These are phyloP conservation scores for Baudoinia panamericana DNA, from an alignment of 495 filamentous ascomycete genomes.

Conservation along the genomic window DNA sequence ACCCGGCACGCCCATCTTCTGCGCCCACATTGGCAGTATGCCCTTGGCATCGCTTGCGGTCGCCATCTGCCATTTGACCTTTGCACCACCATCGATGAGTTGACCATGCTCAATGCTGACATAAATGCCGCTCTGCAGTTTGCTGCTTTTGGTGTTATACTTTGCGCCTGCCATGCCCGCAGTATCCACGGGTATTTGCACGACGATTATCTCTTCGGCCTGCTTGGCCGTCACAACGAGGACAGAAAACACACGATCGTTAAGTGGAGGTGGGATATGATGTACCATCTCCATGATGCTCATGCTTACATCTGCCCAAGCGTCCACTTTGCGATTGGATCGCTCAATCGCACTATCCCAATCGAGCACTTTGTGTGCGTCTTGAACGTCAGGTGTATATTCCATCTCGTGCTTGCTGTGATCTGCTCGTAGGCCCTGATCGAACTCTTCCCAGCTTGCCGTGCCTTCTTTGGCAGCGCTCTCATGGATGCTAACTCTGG, in stretches of 20 bases:
- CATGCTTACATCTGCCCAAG: conserved; percentile 41
- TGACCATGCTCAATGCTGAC: conserved; percentile 48
- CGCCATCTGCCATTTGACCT: conserved; percentile 56
- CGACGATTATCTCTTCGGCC: conserved; percentile 19
- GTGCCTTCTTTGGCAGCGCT: conserved; percentile 42
- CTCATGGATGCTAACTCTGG: conserved; percentile 48
- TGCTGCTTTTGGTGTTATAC: conserved; percentile 11
- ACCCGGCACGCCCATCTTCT: conserved; percentile 50
- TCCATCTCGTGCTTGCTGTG: conserved; percentile 57
- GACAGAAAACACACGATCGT: conserved; percentile 44
- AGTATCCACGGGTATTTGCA: conserved; percentile 34
- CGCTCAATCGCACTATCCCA: conserved; percentile 37
- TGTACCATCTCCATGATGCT: conserved; percentile 39
- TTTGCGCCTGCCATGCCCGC: conserved; percentile 29
- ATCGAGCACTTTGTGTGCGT: conserved; percentile 36
- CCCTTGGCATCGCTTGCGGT: conserved; percentile 32
- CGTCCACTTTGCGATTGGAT: conserved; percentile 24
- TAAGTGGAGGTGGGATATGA: conserved; percentile 36
- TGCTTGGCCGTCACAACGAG: conserved; percentile 33
- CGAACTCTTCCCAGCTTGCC: conserved; percentile 55
- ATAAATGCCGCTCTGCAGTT: conserved; percentile 30
- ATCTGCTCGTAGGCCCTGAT: conserved; percentile 40
- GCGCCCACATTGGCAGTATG: conserved; percentile 52
- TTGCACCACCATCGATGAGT: conserved; percentile 22
- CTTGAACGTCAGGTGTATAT: conserved; percentile 58